Evolutionary conservation across 345 rosid species (phyloP), one percentile per base, ranked within the genome.

Genomic region (Cardamine chenopodiifolia): DNA sequence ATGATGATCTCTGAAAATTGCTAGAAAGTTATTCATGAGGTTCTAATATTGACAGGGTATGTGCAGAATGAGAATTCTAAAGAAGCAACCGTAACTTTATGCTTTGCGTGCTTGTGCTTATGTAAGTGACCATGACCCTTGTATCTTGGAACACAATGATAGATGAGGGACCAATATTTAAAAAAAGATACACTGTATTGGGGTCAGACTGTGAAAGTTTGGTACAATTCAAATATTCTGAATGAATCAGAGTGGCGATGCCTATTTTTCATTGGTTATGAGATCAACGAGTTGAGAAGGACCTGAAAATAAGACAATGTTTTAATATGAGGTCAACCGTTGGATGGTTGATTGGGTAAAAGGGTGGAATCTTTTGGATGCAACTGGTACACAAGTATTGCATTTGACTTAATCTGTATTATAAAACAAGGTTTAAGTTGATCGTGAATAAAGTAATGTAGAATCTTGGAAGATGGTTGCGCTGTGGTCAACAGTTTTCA

Each of bases 231-330:
- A 1, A 0, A 40, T 40, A 40, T 44, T 44, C n/a, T 44, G 8
- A 44, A 44, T 44, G 18, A 5, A 44, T 44, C 18, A 2, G 7
- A 15, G 19, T n/a, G 20, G 8, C 29, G 13, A 15, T 55, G 12
- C 37, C 35, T 28, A 55, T 0, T 55, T 55, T 22, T 17, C 39
- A 68, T 56, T 69, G 44, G 29, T 69, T 42, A 11, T 28, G 6
- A 20, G 19, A 35, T 44, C 23, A 57, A 35, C 3, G 44, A 42
- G 48, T 71, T 23, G 28, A 47, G 32, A 71, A 60, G n/a, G 35
- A 25, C 60, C 0, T 60, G 68, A 71, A 71, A 71, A 8, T 22
- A 53, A 69, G 31, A 69, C 44, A 69, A 69, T 57, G 73, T 26
- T 69, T 68, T 44, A 69, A 69, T 56, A 60, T 23, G 19, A 71